A percentile compares a stretch with the other conserved stretches of the same genome.
Evolutionary conservation across 1,139 yeast genomes (phyloP).

Genomic region (Trichomonascaceae sp.): DNA sequence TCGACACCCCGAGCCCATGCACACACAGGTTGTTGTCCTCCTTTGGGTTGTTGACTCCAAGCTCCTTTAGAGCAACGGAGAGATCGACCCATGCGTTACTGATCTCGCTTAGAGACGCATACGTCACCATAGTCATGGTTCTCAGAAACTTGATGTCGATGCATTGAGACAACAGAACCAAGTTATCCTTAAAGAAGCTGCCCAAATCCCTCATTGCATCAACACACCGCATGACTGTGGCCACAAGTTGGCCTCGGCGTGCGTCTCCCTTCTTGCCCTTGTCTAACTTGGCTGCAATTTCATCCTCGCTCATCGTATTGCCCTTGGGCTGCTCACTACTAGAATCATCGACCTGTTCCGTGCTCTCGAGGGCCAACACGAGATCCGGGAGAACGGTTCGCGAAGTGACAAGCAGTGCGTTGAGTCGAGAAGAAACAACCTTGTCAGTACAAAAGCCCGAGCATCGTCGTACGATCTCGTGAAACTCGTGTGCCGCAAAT

Average conservation of each 20-base stretch:
- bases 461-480: slow-evolving; percentile 52
- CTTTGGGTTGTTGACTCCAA: too few species aligned
- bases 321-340: slow-evolving; percentile 1
- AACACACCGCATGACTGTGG: slow-evolving; percentile 10
- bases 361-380: slow-evolving; percentile 15
- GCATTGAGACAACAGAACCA: slow-evolving; percentile 25
- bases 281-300: too few species aligned
- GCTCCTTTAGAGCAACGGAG: slow-evolving; percentile 18
- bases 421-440: slow-evolving; percentile 45
- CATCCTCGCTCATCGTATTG: background rate
- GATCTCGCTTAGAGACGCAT: slow-evolving; percentile 65
- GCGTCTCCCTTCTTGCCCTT: background rate
- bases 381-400: slow-evolving; percentile 23
- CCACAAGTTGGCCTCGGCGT: slow-evolving; percentile 1
- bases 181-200: slow-evolving; percentile 13
- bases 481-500: slow-evolving; percentile 48
- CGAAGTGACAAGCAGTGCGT: slow-evolving; percentile 40
- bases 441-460: slow-evolving; percentile 57
- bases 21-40: slow-evolving; percentile 6
- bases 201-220: slow-evolving; percentile 13
- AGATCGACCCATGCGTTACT: slow-evolving; percentile 54
- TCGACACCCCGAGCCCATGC: background rate
- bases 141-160: slow-evolving; percentile 56
- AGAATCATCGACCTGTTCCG: slow-evolving; percentile 6
- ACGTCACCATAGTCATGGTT: slow-evolving; percentile 55